Evolutionary conservation across 2,329 filamentous ascomycete species (phyloP).

Genomic region (Hortaea sp.): DNA sequence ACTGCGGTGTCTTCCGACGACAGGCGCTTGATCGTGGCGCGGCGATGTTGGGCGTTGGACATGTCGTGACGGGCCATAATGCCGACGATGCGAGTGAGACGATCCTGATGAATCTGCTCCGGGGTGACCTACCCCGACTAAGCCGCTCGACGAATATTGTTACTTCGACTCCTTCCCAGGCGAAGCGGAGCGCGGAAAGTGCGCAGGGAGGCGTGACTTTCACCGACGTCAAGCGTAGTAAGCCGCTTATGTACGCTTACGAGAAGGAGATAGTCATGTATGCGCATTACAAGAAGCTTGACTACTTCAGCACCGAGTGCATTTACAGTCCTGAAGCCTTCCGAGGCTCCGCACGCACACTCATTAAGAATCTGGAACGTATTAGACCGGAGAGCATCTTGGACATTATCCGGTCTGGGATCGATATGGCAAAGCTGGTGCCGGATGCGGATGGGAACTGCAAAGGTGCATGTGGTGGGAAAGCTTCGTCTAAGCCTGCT

Average conservation of each 20-base stretch:
- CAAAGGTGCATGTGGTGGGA: slow-evolving; percentile 36
- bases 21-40: slow-evolving; percentile 91
- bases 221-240: slow-evolving; percentile 87
- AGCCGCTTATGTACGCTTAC: slow-evolving; percentile 95
- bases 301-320: slow-evolving; percentile 98
- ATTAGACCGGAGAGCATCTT: slow-evolving; percentile 89
- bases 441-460: slow-evolving; percentile 44
- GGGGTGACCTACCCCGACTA: slow-evolving; percentile 79
- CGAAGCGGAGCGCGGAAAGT: slow-evolving; percentile 6
- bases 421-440: slow-evolving; percentile 89
- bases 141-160: slow-evolving; percentile 85
- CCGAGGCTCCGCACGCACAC: slow-evolving; percentile 74
- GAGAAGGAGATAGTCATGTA: slow-evolving; percentile 99
- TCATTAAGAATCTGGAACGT: slow-evolving; percentile 92
- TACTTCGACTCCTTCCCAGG: slow-evolving; percentile 44
- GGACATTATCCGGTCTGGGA: slow-evolving; percentile 87
- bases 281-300: slow-evolving; percentile 89
- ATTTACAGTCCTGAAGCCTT: slow-evolving; percentile 98
- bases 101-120: slow-evolving; percentile 89
- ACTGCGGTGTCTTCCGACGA: slow-evolving; percentile 90
- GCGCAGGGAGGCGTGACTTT: slow-evolving; percentile 35
- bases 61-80: slow-evolving; percentile 96
- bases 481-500: slow-evolving; percentile 18
- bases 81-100: slow-evolving; percentile 96
- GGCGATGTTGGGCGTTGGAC: slow-evolving; percentile 73